Evolutionary conservation across 2,329 filamentous ascomycete genomes (phyloP).

Genomic region (Aspergillus aculeatinus): DNA sequence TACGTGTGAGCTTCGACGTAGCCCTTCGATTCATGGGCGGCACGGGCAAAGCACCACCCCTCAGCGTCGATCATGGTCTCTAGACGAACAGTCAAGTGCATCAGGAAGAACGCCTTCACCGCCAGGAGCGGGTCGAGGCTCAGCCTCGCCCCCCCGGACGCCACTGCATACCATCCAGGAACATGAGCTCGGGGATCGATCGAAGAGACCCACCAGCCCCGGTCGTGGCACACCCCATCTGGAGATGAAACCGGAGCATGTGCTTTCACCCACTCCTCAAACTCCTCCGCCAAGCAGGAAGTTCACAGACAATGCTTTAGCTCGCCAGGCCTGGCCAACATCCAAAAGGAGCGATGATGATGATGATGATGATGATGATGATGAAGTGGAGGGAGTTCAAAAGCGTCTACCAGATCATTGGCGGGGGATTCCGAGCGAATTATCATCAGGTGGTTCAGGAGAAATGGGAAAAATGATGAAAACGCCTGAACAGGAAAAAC

Average conservation of each 20-base stretch:
- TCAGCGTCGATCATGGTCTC: slow-evolving; percentile 28
- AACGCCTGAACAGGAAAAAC: slow-evolving; percentile 31
- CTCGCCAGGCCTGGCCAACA: slow-evolving; percentile 33
- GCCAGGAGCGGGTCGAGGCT: slow-evolving; percentile 25
- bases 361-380: slow-evolving; percentile 10
- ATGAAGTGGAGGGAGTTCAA: slow-evolving; percentile 24
- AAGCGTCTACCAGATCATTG: slow-evolving; percentile 20
- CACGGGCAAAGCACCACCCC: slow-evolving; percentile 20
- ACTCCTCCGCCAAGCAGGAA: slow-evolving; percentile 29
- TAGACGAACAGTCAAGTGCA: slow-evolving; percentile 29
- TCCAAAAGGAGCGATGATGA: slow-evolving; percentile 23
- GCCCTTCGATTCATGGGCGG: slow-evolving; percentile 40
- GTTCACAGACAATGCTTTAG: slow-evolving; percentile 35
- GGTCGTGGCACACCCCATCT: slow-evolving; percentile 32
- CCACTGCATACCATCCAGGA: slow-evolving; percentile 56
- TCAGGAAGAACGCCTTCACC: slow-evolving; percentile 25
- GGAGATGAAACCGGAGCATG: slow-evolving; percentile 43
- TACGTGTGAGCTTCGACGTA: slow-evolving; percentile 31
- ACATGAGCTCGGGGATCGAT: slow-evolving; percentile 37
- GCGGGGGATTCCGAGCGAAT: slow-evolving; percentile 16
- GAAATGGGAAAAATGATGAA: slow-evolving; percentile 40
- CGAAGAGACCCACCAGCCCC: slow-evolving; percentile 38
- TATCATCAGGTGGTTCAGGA: slow-evolving; percentile 23
- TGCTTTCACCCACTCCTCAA: slow-evolving; percentile 30
- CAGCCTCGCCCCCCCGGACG: slow-evolving; percentile 38